Conservation (phyloP, 2,329 filamentous ascomycete genomes). For the Verticillium longisporum region DNA sequence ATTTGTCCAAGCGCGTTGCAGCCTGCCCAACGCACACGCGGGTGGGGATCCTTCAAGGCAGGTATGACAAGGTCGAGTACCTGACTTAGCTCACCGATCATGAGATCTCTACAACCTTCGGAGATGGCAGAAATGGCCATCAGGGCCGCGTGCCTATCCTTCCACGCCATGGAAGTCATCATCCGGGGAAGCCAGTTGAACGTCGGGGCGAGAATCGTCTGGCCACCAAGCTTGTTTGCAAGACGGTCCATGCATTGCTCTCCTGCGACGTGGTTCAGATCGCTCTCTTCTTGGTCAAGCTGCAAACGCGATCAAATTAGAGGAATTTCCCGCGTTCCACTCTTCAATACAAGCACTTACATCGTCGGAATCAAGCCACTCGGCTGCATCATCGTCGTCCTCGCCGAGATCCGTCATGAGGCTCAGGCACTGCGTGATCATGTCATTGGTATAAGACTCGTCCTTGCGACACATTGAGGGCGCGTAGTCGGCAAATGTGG, state of each 20-base stretch:
- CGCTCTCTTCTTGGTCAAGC: conserved; percentile 92
- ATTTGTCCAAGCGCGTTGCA: conserved; percentile 99
- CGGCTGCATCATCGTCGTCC: conserved; percentile 89
- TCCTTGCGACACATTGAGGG: conserved; percentile 95
- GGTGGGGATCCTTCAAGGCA: conserved; percentile 80
- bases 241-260: conserved; percentile 98
- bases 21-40: conserved; percentile 91
- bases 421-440: conserved; percentile 97
- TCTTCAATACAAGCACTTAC: conserved; percentile 37
- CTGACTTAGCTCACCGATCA: conserved; percentile 90
- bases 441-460: conserved; percentile 81
- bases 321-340: neutral
- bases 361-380: conserved; percentile 92
- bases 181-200: conserved; percentile 97
- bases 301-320: conserved; percentile 21
- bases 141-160: conserved; percentile 88
- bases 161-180: conserved; percentile 93
- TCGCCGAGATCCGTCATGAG: conserved; percentile 95
- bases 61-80: conserved; percentile 93
- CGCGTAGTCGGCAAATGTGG: conserved; percentile 92
- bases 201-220: conserved; percentile 83
- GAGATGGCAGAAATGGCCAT: conserved; percentile 99
- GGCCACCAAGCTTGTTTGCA: conserved; percentile 94
- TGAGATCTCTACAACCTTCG: conserved; percentile 90
- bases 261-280: conserved; percentile 93